Percentiles rank a stretch among this genome's conserved stretches.
Evolutionary conservation across 768 basidiomycete species (phyloP).

Genomic region (Mycena leptocephala): DNA sequence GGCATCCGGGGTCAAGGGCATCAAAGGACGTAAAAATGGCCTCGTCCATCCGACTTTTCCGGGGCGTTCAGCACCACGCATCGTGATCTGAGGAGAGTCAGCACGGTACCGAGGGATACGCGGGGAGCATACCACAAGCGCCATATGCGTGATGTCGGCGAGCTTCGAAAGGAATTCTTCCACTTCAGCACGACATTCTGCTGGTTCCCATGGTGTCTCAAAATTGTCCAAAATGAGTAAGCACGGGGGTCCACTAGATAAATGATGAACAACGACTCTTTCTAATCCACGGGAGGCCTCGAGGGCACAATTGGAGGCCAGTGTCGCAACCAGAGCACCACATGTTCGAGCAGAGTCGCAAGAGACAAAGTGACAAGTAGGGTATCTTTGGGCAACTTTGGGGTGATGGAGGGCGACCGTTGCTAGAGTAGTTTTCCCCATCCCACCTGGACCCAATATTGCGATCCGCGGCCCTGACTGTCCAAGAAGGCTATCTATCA

Average conservation of each 20-base stretch:
- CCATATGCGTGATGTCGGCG: neutral
- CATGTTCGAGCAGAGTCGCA: neutral
- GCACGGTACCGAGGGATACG: neutral
- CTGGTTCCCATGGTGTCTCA: constrained; percentile 12
- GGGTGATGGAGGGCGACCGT: neutral
- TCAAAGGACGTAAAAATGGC: constrained; percentile 23
- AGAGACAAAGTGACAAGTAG: neutral
- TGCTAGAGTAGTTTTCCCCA: too few relatives aligned
- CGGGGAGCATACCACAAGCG: constrained; percentile 3
- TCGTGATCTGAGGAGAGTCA: constrained; percentile 12
- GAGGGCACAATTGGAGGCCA: neutral
- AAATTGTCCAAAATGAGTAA: constrained; percentile 14
- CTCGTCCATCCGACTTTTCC: constrained; percentile 10
- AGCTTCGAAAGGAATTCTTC: neutral
- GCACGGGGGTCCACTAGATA: neutral
- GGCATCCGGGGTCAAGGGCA: too few relatives aligned
- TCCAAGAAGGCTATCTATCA: neutral
- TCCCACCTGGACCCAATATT: neutral
- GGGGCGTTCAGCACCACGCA: too few relatives aligned
- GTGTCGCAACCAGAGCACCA: neutral
- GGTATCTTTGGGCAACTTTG: neutral
- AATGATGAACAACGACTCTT: neutral
- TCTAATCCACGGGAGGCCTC: neutral
- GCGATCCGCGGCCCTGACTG: neutral
- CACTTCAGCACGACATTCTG: neutral